phyloP scores from a whole-genome alignment of 1,139 yeast species.

The Hansenula anomala region DNA sequence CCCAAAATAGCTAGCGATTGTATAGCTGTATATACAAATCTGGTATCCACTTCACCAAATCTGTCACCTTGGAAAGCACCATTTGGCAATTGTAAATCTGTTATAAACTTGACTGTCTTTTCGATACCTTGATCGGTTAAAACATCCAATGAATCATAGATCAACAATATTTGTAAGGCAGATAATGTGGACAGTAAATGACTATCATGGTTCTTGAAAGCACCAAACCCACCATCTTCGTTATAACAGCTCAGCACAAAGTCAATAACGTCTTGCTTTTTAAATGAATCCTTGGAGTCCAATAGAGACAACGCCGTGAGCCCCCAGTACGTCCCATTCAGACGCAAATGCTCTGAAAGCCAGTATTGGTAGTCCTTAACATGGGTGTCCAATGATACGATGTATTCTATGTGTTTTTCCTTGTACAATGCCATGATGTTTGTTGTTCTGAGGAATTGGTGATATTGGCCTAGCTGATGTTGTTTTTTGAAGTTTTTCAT shows the following conservation, averaged over 20 bases:
- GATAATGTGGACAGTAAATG: constrained; percentile 85
- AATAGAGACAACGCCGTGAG: constrained; percentile 67
- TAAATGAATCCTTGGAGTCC: constrained; percentile 52
- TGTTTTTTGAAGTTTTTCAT: constrained; percentile 8
- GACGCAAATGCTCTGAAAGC: constrained; percentile 83
- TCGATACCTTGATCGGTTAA: constrained; percentile 26
- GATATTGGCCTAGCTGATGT: too few relatives aligned
- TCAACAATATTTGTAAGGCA: constrained; percentile 73
- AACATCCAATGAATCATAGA: constrained; percentile 55
- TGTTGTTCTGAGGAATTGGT: too few relatives aligned
- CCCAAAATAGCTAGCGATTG: constrained; percentile 70
- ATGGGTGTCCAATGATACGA: constrained; percentile 43
- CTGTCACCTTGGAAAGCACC: constrained; percentile 89
- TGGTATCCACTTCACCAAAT: constrained; percentile 89
- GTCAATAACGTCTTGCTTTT: constrained; percentile 53
- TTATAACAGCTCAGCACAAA: constrained; percentile 73
- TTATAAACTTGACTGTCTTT: constrained; percentile 42
- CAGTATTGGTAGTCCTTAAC: constrained; percentile 71
- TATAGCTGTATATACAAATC: constrained; percentile 82
- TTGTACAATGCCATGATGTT: constrained; percentile 19
- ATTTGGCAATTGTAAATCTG: constrained; percentile 54
- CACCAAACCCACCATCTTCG: constrained; percentile 71
- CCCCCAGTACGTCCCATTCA: constrained; percentile 97
- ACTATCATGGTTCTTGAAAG: constrained; percentile 86
- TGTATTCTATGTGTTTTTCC: constrained; percentile 49